Conservation (phyloP, 768 basidiomycete genomes). For the Ephemerocybe angulata region DNA sequence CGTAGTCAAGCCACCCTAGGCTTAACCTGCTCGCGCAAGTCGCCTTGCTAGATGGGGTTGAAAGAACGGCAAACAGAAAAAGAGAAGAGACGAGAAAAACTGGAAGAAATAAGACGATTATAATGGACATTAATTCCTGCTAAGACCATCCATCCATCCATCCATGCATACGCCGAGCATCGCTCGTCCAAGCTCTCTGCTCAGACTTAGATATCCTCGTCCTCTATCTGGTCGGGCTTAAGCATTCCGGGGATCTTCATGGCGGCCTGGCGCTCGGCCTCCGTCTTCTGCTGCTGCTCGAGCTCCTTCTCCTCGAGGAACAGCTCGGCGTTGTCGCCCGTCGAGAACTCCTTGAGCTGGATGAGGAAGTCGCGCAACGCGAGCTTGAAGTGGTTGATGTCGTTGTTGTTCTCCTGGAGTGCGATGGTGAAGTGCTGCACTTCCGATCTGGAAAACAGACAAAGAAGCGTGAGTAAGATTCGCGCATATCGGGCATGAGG, state of each 20-base stretch:
- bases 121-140: background rate
- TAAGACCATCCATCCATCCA: background rate
- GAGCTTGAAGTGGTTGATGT: conserved; percentile 89
- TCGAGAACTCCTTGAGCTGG: conserved; percentile 93
- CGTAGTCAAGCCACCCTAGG: background rate
- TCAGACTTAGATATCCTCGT: conserved; percentile 78
- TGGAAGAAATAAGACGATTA: background rate
- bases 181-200: no score
- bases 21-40: background rate
- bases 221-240: conserved; percentile 91
- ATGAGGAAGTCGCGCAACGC: conserved; percentile 96
- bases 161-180: no score
- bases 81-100: background rate
- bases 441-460: conserved; percentile 49
- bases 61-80: background rate
- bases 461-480: conserved; percentile 11
- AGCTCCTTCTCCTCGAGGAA: conserved; percentile 93
- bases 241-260: conserved; percentile 97
- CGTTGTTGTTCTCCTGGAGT: conserved; percentile 69
- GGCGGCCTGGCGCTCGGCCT: conserved; percentile 83
- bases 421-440: conserved; percentile 65
- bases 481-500: conserved; percentile 3
- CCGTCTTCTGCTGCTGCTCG: conserved; percentile 71
- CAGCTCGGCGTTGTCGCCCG: conserved; percentile 85
- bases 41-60: background rate